phyloP scores from a whole-genome alignment of 345 rosid species.

The Citrus sp. region DNA sequence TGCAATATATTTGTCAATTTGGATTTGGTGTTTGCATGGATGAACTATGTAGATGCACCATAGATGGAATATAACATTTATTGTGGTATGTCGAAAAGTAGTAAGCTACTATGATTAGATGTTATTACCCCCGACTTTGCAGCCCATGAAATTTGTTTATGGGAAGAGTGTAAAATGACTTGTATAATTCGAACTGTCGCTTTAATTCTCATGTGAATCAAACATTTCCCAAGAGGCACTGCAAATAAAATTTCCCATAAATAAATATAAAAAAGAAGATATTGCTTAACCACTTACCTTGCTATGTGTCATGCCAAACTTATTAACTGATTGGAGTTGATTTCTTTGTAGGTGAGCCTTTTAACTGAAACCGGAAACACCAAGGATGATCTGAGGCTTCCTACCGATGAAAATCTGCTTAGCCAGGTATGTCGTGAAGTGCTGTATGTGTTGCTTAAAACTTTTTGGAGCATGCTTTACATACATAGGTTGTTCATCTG shows the following conservation, averaged over 20 bases:
- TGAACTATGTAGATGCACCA: neutral
- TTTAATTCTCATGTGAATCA: neutral
- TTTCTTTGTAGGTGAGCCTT: conserved; percentile 52
- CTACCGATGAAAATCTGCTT: conserved; percentile 63
- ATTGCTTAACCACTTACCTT: neutral
- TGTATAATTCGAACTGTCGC: neutral
- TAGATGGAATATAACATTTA: neutral
- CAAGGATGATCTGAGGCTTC: conserved; percentile 76
- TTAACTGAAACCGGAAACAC: conserved; percentile 64
- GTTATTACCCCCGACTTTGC: neutral
- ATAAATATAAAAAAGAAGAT: too few relatives aligned
- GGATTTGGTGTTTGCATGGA: neutral
- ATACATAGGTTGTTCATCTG: neutral
- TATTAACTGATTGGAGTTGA: neutral
- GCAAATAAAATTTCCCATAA: neutral
- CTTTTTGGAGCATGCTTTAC: neutral
- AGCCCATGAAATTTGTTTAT: neutral
- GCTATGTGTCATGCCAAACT: neutral
- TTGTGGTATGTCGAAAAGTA: neutral
- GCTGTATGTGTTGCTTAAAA: neutral
- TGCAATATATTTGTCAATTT: neutral
- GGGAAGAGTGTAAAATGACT: neutral
- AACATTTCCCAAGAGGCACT: neutral
- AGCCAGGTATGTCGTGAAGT: conserved; percentile 35
- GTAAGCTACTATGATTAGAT: neutral